These are phyloP conservation scores for Daedaleopsis nitida DNA, from an alignment of 768 basidiomycete species.

Conservation along the genomic window DNA sequence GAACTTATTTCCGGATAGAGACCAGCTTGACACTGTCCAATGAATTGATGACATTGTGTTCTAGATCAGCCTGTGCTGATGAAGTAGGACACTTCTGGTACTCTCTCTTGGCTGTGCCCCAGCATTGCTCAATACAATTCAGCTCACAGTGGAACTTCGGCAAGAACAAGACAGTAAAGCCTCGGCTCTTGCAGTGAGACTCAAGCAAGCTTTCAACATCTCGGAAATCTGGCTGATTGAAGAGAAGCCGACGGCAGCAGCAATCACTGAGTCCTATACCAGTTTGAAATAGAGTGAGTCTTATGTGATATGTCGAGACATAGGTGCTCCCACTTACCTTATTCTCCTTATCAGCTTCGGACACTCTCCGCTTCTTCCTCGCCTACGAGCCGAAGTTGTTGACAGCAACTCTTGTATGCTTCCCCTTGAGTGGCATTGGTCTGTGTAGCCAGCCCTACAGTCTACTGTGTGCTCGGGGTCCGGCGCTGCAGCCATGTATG, in stretches of 20 bases:
- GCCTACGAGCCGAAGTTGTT: no score
- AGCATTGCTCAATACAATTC: constrained; percentile 42
- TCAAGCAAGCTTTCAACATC: constrained; percentile 37
- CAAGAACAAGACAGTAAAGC: constrained; percentile 37
- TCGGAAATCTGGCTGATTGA: constrained; percentile 44
- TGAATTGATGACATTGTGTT: constrained; percentile 31
- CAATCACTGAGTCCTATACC: no score
- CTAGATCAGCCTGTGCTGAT: constrained; percentile 34
- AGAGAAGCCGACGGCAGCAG: constrained; percentile 40
- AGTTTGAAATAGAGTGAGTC: no score
- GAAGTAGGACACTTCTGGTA: constrained; percentile 33
- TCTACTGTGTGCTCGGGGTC: not conserved
- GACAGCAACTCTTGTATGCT: not conserved
- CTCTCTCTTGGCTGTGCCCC: constrained; percentile 38
- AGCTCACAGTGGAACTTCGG: constrained; percentile 45
- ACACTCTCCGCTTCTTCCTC: no score
- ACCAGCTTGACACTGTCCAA: constrained; percentile 32
- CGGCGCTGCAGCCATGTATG: not conserved
- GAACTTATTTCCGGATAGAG: constrained; percentile 30
- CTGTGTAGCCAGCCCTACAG: not conserved
- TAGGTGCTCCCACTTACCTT: no score
- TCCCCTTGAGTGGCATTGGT: not conserved
- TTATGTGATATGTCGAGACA: no score
- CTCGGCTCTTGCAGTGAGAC: constrained; percentile 22
- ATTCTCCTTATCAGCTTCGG: no score